Base-by-base conservation (phyloP, 805 yeast genomes). In the Candida ponderosae region DNA sequence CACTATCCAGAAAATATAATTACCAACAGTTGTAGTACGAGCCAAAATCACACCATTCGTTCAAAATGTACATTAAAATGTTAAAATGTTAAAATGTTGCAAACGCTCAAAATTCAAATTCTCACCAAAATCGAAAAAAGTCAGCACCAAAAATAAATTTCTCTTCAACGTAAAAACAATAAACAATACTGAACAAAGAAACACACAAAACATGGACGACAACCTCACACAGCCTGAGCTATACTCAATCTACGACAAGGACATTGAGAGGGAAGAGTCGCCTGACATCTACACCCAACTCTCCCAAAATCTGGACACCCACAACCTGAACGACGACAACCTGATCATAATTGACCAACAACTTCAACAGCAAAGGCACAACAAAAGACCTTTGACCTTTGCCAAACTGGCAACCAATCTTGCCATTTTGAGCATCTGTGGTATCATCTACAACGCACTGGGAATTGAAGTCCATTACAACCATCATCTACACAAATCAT, bases 401-500 rank as follows among this genome's bases (percentile, higher is more conserved):
- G 17, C 18, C 6, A 31, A 14, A 14, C 9, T 17, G 4, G 17
- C n/a, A 6, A 7, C 40, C 15, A 47, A 53, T 11, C 24, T 49
- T 4, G 17, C 44, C 3, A 37, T 59, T 3, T 47, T 70, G 20
- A 65, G 73, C 9, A 39, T 57, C 5, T 63, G 71, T 21, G 83
- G 85, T 10, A 70, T 67, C 35, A 47, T 71, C 7, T 77, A 75
- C 53, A 71, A 76, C 48, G 72, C 64, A 42, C 55, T 78, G 29
- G 67, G 76, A 10, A 66, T 62, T 37, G 73, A 74, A 44, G 60
- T 77, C 38, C 74, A 74, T 51, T 71, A 60, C 43, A 68, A 66
- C 37, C 79, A 72, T 44, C 62, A 65, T 33, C 59, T 64, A 21
- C 24, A 21, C 13, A 5, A 24, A 6, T 24, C 27, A 11, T 24